These are phyloP conservation scores for Capsicum pubescens DNA, from an alignment of 257 asterid genomes.

Conservation along the genomic window DNA sequence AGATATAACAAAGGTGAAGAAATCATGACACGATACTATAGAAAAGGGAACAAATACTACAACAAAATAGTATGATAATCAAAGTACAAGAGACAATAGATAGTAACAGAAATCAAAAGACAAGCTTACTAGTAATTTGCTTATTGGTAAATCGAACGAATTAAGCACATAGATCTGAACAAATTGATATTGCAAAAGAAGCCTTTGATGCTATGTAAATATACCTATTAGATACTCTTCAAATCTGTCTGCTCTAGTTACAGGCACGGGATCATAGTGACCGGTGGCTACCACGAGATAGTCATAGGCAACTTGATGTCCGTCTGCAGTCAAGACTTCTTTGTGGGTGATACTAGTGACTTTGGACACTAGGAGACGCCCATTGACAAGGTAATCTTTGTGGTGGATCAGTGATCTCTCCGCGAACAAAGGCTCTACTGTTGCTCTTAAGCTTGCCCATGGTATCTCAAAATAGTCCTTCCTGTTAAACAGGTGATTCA, in stretches of 20 bases:
- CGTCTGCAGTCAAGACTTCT: conserved; percentile 69
- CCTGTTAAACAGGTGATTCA: conserved; percentile 42
- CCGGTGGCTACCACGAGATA: conserved; percentile 91
- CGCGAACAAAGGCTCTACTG: conserved; percentile 78
- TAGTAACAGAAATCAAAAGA: too few species aligned
- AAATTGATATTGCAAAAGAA: not conserved
- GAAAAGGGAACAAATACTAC: too few species aligned
- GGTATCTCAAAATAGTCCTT: conserved; percentile 91
- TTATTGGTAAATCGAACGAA: not conserved
- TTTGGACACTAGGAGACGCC: conserved; percentile 65
- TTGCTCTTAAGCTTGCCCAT: conserved; percentile 81
- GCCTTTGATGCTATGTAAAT: conserved; percentile 18
- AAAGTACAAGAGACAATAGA: too few species aligned
- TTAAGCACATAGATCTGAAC: not conserved
- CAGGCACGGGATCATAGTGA: conserved; percentile 61
- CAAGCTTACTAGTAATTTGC: not conserved
- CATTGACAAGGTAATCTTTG: conserved; percentile 78
- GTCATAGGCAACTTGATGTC: conserved; percentile 62
- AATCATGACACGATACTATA: too few species aligned
- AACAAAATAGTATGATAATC: too few species aligned
- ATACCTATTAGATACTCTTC: conserved; percentile 60
- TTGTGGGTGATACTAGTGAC: conserved; percentile 60
- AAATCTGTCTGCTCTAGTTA: conserved; percentile 53
- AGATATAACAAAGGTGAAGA: too few species aligned
- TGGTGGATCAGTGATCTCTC: conserved; percentile 78